Conservation (phyloP, 1,284 basidiomycete species). For the Vanrija humicola region DNA sequence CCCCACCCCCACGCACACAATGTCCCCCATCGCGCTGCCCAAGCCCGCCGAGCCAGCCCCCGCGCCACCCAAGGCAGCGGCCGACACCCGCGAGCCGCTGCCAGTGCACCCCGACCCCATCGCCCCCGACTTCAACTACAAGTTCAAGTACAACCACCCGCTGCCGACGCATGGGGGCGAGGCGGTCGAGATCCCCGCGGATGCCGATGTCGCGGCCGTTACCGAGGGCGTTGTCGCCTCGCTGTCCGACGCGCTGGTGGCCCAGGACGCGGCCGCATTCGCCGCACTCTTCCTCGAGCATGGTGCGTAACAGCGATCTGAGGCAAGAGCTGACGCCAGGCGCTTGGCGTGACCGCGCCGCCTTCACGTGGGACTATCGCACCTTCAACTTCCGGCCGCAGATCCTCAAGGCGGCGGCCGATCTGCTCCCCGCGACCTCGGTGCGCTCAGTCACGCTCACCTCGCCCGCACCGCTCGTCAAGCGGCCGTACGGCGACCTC, state of each 20-base stretch:
- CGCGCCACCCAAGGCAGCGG: not conserved
- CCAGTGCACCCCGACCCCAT: not conserved
- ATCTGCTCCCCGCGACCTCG: conserved; percentile 14
- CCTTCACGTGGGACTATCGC: conserved; percentile 60
- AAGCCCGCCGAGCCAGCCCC: not conserved
- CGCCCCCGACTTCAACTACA: conserved; percentile 27
- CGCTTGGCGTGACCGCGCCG: conserved; percentile 25
- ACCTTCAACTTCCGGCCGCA: conserved; percentile 55
- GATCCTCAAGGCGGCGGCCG: conserved; percentile 40
- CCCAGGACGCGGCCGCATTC: conserved; percentile 18
- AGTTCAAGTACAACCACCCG: conserved; percentile 27
- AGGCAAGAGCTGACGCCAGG: not conserved
- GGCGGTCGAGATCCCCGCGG: conserved; percentile 12
- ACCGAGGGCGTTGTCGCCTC: conserved; percentile 3
- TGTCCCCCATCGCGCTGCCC: not conserved
- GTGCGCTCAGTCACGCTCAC: conserved; percentile 49
- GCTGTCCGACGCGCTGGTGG: not conserved
- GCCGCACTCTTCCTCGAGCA: conserved; percentile 27
- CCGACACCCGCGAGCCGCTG: not conserved
- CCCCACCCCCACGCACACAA: not conserved
- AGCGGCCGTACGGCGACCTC: conserved; percentile 56
- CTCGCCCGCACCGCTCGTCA: conserved; percentile 44
- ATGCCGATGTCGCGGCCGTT: conserved; percentile 6
- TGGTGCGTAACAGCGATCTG: conserved; percentile 1
- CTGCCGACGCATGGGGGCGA: conserved; percentile 18